phyloP scores from a whole-genome alignment of 2,329 filamentous ascomycete genomes.

The Penicillium decumbens region DNA sequence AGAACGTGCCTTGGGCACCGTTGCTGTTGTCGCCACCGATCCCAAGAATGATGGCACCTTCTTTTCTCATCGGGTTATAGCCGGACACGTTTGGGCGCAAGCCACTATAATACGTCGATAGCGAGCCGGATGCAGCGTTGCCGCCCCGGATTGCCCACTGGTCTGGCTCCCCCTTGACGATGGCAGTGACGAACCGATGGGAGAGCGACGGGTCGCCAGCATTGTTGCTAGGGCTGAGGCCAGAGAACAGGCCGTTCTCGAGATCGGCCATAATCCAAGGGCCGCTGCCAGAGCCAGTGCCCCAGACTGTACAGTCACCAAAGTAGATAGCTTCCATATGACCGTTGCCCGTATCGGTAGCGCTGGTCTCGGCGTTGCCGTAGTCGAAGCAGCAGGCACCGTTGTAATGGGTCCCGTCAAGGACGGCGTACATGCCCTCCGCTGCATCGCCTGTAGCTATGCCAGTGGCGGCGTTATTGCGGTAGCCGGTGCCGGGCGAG shows the following conservation, averaged over 20 bases:
- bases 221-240: constrained; percentile 46
- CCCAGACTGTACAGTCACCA: constrained; percentile 54
- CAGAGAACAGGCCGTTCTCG: constrained; percentile 63
- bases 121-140: constrained; percentile 51
- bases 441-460: constrained; percentile 53
- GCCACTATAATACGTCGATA: constrained; percentile 60
- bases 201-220: constrained; percentile 50
- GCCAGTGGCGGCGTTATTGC: constrained; percentile 53
- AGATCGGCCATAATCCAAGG: constrained; percentile 68
- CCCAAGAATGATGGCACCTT: constrained; percentile 64
- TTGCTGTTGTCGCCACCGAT: constrained; percentile 64
- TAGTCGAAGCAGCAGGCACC: constrained; percentile 49
- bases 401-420: constrained; percentile 36
- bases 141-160: constrained; percentile 58
- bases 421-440: constrained; percentile 35
- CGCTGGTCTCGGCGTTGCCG: constrained; percentile 54
- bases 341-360: constrained; percentile 53
- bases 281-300: constrained; percentile 53
- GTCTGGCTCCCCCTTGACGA: constrained; percentile 54
- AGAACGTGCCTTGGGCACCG: constrained; percentile 58
- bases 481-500: constrained; percentile 59
- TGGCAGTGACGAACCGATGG: constrained; percentile 54
- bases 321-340: constrained; percentile 69
- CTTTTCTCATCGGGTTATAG: constrained; percentile 61
- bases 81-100: constrained; percentile 48